These are phyloP conservation scores for Vishniacozyma victoriae DNA, from an alignment of 768 basidiomycete genomes.

Conservation along the genomic window DNA sequence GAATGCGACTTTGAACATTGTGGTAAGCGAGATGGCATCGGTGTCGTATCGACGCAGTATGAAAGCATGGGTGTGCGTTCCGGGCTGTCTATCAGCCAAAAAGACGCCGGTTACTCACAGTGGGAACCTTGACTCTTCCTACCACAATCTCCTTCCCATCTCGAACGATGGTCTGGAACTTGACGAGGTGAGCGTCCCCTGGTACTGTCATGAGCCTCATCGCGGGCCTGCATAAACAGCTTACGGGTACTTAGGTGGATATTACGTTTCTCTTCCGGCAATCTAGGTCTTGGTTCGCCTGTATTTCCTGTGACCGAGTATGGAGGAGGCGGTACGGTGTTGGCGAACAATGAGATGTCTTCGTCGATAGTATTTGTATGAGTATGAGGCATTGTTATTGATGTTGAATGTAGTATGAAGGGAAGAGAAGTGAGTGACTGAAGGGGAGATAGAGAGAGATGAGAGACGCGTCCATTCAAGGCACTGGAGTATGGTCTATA, in stretches of 20 bases:
- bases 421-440: not conserved
- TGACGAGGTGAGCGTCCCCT: constrained; percentile 53
- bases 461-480: not conserved
- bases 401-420: not conserved
- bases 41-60: constrained; percentile 92
- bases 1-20: constrained; percentile 94
- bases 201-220: constrained; percentile 26
- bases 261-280: constrained; percentile 32
- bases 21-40: constrained; percentile 82
- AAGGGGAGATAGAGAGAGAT: not conserved
- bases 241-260: constrained; percentile 24
- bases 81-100: constrained; percentile 10
- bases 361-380: constrained; percentile 1
- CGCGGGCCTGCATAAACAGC: constrained; percentile 3
- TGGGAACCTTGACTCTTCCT: constrained; percentile 82
- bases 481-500: not conserved
- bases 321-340: constrained; percentile 31
- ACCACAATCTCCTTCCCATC: constrained; percentile 84
- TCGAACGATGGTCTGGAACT: constrained; percentile 84
- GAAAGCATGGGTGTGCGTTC: constrained; percentile 70
- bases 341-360: constrained; percentile 24
- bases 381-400: constrained; percentile 1
- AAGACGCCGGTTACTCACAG: constrained; percentile 51
- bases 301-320: constrained; percentile 11
- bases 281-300: constrained; percentile 25